Percentiles rank a stretch among this genome's conserved stretches.
Evolutionary conservation across 1,284 basidiomycete genomes (phyloP).

Genomic region (Trichosporon coremiiforme): DNA sequence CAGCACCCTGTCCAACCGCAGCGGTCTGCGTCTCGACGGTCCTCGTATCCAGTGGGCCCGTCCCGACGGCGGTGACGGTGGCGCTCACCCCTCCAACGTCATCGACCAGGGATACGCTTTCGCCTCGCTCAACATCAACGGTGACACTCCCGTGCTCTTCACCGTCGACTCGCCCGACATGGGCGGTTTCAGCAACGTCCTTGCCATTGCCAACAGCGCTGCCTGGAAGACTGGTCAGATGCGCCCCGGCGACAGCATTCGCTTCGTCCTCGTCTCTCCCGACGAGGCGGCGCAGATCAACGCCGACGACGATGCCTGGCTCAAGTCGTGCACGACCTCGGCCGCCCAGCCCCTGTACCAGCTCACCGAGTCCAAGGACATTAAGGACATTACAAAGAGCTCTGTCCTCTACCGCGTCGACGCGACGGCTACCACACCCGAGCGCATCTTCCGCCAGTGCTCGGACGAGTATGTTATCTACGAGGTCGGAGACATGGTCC

Average conservation of each 20-base stretch:
- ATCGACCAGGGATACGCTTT: slow-evolving; percentile 68
- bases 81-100: slow-evolving; percentile 71
- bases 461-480: slow-evolving; percentile 64
- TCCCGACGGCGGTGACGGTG: slow-evolving; percentile 67
- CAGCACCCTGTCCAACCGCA: slow-evolving; percentile 49
- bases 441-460: slow-evolving; percentile 54
- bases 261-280: slow-evolving; percentile 59
- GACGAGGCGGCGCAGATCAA: slow-evolving; percentile 25
- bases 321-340: slow-evolving; percentile 14
- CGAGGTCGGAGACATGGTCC: slow-evolving; percentile 63
- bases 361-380: slow-evolving; percentile 23
- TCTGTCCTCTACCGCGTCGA: slow-evolving; percentile 26
- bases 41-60: slow-evolving; percentile 65
- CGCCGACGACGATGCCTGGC: slow-evolving; percentile 26
- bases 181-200: slow-evolving; percentile 37
- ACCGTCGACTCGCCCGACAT: slow-evolving; percentile 43
- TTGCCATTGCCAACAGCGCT: slow-evolving; percentile 24
- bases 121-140: slow-evolving; percentile 66
- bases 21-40: slow-evolving; percentile 55
- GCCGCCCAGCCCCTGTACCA: slow-evolving; percentile 22
- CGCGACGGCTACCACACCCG: slow-evolving; percentile 22
- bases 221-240: slow-evolving; percentile 50
- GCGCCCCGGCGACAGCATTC: slow-evolving; percentile 45
- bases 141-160: slow-evolving; percentile 67
- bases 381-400: slow-evolving; percentile 27